Conservation (phyloP, 1,139 yeast species). For the Wickerhamomyces sp. region DNA sequence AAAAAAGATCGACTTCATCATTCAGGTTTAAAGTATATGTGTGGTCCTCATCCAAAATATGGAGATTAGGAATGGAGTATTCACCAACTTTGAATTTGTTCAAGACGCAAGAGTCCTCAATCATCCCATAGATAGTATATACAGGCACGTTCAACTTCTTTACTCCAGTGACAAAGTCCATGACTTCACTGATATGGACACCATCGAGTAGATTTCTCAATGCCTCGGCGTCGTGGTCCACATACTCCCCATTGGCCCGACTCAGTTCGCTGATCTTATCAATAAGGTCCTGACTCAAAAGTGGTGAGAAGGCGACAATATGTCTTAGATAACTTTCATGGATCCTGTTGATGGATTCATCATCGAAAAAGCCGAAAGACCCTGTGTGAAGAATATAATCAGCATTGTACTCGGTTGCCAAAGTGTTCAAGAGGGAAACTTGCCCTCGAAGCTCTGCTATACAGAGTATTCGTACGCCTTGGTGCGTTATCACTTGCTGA, state of each 20-base stretch:
- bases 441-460: conserved; percentile 55
- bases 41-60: conserved; percentile 54
- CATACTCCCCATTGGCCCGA: conserved; percentile 35
- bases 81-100: conserved; percentile 54
- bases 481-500: conserved; percentile 17
- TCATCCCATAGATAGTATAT: conserved; percentile 70
- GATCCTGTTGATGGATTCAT: conserved; percentile 49
- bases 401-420: conserved; percentile 42
- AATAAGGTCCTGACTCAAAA: conserved; percentile 42
- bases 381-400: conserved; percentile 66
- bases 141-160: conserved; percentile 53
- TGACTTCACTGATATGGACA: conserved; percentile 49
- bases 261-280: conserved; percentile 44
- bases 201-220: conserved; percentile 34
- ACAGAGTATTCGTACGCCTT: conserved; percentile 40
- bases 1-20: conserved; percentile 41
- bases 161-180: conserved; percentile 45
- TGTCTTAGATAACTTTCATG: conserved; percentile 55
- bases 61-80: conserved; percentile 49
- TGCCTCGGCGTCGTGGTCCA: conserved; percentile 31
- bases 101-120: conserved; percentile 66
- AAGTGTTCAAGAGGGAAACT: conserved; percentile 39
- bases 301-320: conserved; percentile 64
- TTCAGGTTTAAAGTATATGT: conserved; percentile 32
- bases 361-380: conserved; percentile 73